Evolutionary conservation across 1,284 basidiomycete genomes (phyloP).

Genomic region (Puccinia polysora): DNA sequence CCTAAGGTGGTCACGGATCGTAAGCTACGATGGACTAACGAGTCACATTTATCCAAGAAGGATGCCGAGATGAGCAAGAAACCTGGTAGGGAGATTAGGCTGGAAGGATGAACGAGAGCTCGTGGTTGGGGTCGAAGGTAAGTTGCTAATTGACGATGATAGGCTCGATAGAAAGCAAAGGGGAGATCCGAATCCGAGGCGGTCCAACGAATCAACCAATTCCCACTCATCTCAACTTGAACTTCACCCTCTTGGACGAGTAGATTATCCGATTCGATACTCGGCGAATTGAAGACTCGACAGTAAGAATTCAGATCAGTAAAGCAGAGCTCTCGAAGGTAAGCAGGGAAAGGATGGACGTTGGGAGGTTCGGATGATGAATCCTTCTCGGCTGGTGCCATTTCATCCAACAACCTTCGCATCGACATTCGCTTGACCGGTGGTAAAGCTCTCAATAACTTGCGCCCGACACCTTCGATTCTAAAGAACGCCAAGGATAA

Average conservation of each 20-base stretch:
- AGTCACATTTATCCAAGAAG: conserved; percentile 50
- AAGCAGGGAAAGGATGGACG: conserved; percentile 36
- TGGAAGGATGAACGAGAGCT: conserved; percentile 48
- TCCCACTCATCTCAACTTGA: conserved; percentile 48
- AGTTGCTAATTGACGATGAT: conserved; percentile 56
- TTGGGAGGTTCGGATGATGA: conserved; percentile 27
- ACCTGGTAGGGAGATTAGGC: conserved; percentile 56
- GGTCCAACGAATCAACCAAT: conserved; percentile 52
- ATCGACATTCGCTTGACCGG: conserved; percentile 55
- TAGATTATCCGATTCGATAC: conserved; percentile 34
- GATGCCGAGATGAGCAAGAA: conserved; percentile 52
- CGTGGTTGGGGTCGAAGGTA: conserved; percentile 54
- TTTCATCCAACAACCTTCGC: conserved; percentile 51
- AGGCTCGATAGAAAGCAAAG: conserved; percentile 58
- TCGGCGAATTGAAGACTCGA: conserved; percentile 13
- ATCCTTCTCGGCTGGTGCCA: conserved; percentile 5
- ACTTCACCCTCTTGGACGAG: conserved; percentile 46
- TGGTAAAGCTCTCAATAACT: conserved; percentile 56
- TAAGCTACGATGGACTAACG: conserved; percentile 50
- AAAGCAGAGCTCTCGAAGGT: conserved; percentile 35
- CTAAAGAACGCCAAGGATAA: conserved; percentile 58
- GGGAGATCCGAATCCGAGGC: conserved; percentile 58
- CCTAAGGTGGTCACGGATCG: conserved; percentile 54
- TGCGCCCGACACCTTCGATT: conserved; percentile 57
- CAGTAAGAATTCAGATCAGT: conserved; percentile 15